phyloP scores from a whole-genome alignment of 2,329 filamentous ascomycete genomes.

The Coniochaeta sp. region DNA sequence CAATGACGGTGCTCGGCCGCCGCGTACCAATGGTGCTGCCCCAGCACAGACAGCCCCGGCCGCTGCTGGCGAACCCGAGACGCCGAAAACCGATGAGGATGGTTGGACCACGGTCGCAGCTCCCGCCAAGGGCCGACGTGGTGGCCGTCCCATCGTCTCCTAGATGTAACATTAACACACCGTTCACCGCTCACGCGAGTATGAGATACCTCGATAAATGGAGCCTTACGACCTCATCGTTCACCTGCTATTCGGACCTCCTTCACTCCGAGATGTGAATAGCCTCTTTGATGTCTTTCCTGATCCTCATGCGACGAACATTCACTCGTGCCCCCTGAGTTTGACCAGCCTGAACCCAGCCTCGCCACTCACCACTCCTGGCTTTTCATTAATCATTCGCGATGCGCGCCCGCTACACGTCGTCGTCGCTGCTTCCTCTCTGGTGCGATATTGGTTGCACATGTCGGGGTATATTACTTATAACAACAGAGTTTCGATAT shows the following conservation, averaged over 20 bases:
- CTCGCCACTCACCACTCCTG: background rate
- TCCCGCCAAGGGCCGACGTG: slow-evolving; percentile 30
- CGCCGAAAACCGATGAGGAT: slow-evolving; percentile 40
- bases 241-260: background rate
- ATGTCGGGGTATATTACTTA: background rate
- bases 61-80: slow-evolving; percentile 21
- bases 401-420: background rate
- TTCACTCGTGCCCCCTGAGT: background rate
- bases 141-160: slow-evolving; percentile 9
- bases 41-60: slow-evolving; percentile 25
- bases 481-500: background rate
- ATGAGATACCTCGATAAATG: background rate
- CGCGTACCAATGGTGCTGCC: slow-evolving; percentile 37
- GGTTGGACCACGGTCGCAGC: slow-evolving; percentile 55
- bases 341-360: background rate
- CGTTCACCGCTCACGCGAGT: background rate
- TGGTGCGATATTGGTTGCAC: background rate
- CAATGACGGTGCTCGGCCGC: slow-evolving; percentile 36
- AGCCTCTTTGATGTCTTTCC: background rate
- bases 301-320: background rate
- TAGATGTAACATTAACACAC: slow-evolving; percentile 3
- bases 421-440: background rate
- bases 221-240: background rate
- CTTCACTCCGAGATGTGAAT: background rate
- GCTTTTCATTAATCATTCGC: background rate